Percentiles rank a stretch among this genome's conserved stretches.
Conservation (phyloP, 2,329 filamentous ascomycete species). For the Sarocladium strictum region DNA sequence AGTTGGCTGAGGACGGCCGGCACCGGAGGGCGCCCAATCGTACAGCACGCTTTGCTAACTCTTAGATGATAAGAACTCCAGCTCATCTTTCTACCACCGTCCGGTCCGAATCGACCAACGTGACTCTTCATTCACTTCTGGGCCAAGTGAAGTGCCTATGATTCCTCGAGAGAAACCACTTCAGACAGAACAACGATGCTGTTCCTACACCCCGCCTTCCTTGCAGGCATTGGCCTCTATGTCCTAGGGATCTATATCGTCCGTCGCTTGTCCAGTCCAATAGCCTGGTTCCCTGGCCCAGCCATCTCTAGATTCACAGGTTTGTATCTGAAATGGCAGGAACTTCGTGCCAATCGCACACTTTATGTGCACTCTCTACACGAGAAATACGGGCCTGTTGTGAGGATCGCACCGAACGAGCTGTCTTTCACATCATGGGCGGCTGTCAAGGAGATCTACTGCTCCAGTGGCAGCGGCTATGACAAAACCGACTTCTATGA, state of each 20-base stretch:
- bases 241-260: not conserved
- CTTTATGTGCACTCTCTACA: constrained; percentile 52
- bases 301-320: constrained; percentile 42
- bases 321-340: constrained; percentile 47
- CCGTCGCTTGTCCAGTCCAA: constrained; percentile 23
- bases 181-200: no score
- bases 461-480: constrained; percentile 54
- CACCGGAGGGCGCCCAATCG: constrained; percentile 6
- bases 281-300: constrained; percentile 42
- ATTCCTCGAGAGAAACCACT: no score
- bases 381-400: constrained; percentile 47
- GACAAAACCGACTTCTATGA: constrained; percentile 62
- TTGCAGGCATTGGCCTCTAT: not conserved
- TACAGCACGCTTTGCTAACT: not conserved
- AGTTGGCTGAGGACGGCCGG: not conserved
- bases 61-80: constrained; percentile 8
- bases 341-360: constrained; percentile 47
- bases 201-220: not conserved
- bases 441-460: constrained; percentile 58
- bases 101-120: no score
- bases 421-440: constrained; percentile 51
- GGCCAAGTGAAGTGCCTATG: no score
- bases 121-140: no score
- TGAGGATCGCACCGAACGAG: constrained; percentile 53
- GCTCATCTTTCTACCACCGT: no score